Evolutionary conservation across 2,329 filamentous ascomycete genomes (phyloP).

Genomic region (Paraconiothyrium brasiliense): DNA sequence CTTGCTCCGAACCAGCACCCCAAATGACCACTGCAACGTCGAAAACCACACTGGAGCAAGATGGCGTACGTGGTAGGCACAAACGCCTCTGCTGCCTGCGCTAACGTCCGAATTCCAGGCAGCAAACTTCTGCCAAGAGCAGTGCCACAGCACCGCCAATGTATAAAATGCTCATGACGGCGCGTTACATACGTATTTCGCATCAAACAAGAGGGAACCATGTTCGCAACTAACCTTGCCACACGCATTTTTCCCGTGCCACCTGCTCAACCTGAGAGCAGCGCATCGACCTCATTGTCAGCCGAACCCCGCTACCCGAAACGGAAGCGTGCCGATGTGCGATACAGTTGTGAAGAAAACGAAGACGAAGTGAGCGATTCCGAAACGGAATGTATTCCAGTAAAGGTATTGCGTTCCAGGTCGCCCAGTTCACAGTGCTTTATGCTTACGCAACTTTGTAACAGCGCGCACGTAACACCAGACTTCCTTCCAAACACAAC

Average conservation of each 20-base stretch:
- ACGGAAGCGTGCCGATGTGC: constrained; percentile 23
- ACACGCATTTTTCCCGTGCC: neutral
- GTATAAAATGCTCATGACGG: constrained; percentile 6
- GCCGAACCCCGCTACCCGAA: constrained; percentile 16
- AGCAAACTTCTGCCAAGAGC: constrained; percentile 5
- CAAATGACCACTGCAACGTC: neutral
- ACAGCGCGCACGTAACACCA: constrained; percentile 11
- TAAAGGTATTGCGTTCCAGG: constrained; percentile 3
- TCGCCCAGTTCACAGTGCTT: neutral
- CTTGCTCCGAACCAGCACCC: neutral
- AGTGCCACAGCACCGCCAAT: neutral
- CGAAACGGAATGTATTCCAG: constrained; percentile 9
- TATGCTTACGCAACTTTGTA: neutral
- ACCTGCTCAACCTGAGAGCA: neutral
- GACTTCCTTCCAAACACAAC: constrained; percentile 22
- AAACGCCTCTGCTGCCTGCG: constrained; percentile 1
- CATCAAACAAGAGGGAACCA: neutral
- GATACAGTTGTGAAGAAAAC: constrained; percentile 2
- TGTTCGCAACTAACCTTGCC: neutral
- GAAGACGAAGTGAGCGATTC: constrained; percentile 7
- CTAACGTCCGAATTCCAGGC: neutral
- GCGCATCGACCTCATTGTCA: neutral
- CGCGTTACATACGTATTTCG: neutral
- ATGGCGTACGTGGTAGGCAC: neutral
- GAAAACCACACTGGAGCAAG: neutral